Evolutionary conservation across 768 basidiomycete species (phyloP).

Genomic region (Gymnopilus dilepis): DNA sequence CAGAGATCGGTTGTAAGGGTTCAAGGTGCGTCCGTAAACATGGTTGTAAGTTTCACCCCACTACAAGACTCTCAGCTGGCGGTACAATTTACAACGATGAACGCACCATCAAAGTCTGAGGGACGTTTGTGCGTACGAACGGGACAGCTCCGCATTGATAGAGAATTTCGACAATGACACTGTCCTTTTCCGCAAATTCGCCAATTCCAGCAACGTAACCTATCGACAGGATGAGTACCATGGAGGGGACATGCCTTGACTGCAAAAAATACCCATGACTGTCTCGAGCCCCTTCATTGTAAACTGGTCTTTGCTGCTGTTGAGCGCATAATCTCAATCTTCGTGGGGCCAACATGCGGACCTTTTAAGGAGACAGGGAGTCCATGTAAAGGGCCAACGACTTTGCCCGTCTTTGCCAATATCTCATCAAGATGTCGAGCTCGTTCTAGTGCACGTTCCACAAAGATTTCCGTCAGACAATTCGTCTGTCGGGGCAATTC

Average conservation of each 20-base stretch:
- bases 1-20: constrained; percentile 61
- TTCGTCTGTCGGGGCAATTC: constrained; percentile 55
- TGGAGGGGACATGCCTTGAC: not conserved
- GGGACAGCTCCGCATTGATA: constrained; percentile 69
- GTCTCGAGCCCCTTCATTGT: constrained; percentile 72
- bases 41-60: constrained; percentile 67
- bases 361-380: constrained; percentile 22
- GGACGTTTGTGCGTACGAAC: constrained; percentile 75
- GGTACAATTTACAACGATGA: not conserved
- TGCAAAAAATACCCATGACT: constrained; percentile 56
- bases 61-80: constrained; percentile 19
- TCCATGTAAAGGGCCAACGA: constrained; percentile 77
- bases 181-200: constrained; percentile 58
- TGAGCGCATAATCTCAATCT: not conserved
- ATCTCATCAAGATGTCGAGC: constrained; percentile 71
- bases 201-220: constrained; percentile 83
- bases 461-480: constrained; percentile 84
- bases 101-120: constrained; percentile 74
- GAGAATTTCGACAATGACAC: constrained; percentile 69
- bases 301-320: constrained; percentile 70
- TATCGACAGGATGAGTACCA: constrained; percentile 21
- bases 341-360: not conserved
- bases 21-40: constrained; percentile 65
- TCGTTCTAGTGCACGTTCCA: constrained; percentile 69
- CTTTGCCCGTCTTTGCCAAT: constrained; percentile 61